A percentile compares a stretch with the other conserved stretches of the same genome.
These are phyloP conservation scores for Stereocaulon alpinum DNA, from an alignment of 495 filamentous ascomycete species.

Conservation along the genomic window DNA sequence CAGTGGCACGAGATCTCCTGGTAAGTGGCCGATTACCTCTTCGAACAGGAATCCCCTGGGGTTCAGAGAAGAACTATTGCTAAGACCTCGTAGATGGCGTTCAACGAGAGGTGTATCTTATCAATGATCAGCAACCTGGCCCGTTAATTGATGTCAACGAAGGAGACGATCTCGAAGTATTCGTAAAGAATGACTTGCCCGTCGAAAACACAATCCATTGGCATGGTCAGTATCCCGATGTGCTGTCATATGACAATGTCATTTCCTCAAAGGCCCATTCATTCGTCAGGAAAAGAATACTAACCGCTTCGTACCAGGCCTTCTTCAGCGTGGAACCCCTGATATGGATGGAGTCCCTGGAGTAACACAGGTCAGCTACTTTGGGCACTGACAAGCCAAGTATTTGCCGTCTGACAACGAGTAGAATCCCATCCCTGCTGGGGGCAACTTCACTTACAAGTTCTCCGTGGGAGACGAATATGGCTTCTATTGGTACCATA, in stretches of 20 bases:
- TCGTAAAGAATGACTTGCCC: conserved; percentile 11
- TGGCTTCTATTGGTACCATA: background rate
- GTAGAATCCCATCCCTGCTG: background rate
- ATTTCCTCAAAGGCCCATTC: background rate
- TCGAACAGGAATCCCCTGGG: no score
- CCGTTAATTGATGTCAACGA: conserved; percentile 42
- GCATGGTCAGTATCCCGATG: conserved; percentile 35
- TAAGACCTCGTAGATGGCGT: conserved; percentile 17
- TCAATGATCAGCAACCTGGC: conserved; percentile 48
- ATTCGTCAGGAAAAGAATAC: background rate
- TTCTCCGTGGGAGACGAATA: background rate
- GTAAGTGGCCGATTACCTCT: no score
- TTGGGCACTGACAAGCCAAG: background rate
- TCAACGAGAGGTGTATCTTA: conserved; percentile 21
- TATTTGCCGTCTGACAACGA: background rate
- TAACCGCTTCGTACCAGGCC: background rate
- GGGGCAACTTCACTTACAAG: background rate
- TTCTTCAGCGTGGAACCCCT: background rate
- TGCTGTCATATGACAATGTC: background rate
- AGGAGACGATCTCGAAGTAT: conserved; percentile 34
- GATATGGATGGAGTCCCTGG: background rate
- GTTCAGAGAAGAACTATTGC: background rate
- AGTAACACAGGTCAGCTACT: background rate
- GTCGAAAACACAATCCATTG: conserved; percentile 39
- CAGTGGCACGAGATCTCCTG: no score